phyloP scores from a whole-genome alignment of 257 asterid genomes.

The Solanum stenotomum region DNA sequence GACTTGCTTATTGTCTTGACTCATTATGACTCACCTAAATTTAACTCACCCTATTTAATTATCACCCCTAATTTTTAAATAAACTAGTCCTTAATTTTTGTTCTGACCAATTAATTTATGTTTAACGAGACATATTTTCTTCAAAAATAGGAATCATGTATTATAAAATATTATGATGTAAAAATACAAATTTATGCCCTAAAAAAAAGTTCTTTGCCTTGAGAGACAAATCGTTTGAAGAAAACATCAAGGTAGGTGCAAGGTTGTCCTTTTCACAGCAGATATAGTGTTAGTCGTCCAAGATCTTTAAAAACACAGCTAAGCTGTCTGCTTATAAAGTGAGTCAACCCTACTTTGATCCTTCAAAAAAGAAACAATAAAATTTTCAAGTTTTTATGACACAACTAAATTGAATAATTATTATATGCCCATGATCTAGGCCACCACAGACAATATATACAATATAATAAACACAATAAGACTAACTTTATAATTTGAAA shows the following conservation, averaged over 20 bases:
- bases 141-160: fast-evolving
- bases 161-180: not conserved
- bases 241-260: not conserved
- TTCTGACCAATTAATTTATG: not conserved
- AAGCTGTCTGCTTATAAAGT: not conserved
- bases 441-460: not conserved
- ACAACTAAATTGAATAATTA: not conserved
- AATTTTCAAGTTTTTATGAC: not conserved
- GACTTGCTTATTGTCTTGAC: too few species aligned
- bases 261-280: not conserved
- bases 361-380: not conserved
- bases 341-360: not conserved
- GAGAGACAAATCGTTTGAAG: not conserved
- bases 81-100: not conserved
- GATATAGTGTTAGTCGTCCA: not conserved
- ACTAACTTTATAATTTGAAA: not conserved
- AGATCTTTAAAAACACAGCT: not conserved
- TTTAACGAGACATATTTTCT: not conserved
- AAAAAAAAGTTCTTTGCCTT: too few species aligned
- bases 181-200: not conserved
- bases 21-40: not conserved
- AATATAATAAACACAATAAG: not conserved
- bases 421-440: not conserved
- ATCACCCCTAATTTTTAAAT: not conserved
- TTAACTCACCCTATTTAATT: too few species aligned